Base-by-base conservation (phyloP, 306 rosid species). In the Fragaria ananassa region DNA sequence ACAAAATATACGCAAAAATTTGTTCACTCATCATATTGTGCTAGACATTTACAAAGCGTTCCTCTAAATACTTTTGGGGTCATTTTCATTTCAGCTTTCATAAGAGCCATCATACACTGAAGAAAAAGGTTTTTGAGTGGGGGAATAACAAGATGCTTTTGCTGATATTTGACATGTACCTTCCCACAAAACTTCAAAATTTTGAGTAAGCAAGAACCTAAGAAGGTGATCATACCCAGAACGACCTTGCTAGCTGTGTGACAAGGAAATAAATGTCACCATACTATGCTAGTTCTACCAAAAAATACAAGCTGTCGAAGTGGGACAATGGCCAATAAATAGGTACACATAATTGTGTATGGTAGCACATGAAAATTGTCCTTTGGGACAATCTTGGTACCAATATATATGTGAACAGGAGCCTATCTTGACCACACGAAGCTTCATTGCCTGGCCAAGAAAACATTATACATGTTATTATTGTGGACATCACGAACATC, bases 361-460 rank as follows among this genome's bases (percentile, higher is more conserved):
- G 27, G 49, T 54, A 23, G 51, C 77, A 73, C 77, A 73, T 73
- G 77, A 41, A 64, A 17, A 17, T 64, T 64, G 70, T 64, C 70
- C 70, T 3, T 19, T 31, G 35, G 47, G 47, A 41, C 29, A 15
- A 31, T 21, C 10, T 56, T n/a, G 53, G 21, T n/a, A 56, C 70
- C 70, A 19, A 10, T 19, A 37, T 35, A 3, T 35, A 17, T 35
- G 14, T 34, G 12, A 18, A 35, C 27, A 18, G 47, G 17, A 37
- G 47, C 47, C 70, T 65, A n/a, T 14, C 69, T 15, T 64, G 69
- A 19, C 70, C 46, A 35, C 4, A 65, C 25, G 23, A 61, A 61
- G 27, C 27, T 65, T 62, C 42, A 62, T 29, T 37, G 17, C 47
- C 47, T 37, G 70, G 70, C 47, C 15, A 35, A 37, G n/a, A 65